These are phyloP conservation scores for Fusarium keratoplasticum DNA, from an alignment of 2,329 filamentous ascomycete genomes.

Conservation along the genomic window DNA sequence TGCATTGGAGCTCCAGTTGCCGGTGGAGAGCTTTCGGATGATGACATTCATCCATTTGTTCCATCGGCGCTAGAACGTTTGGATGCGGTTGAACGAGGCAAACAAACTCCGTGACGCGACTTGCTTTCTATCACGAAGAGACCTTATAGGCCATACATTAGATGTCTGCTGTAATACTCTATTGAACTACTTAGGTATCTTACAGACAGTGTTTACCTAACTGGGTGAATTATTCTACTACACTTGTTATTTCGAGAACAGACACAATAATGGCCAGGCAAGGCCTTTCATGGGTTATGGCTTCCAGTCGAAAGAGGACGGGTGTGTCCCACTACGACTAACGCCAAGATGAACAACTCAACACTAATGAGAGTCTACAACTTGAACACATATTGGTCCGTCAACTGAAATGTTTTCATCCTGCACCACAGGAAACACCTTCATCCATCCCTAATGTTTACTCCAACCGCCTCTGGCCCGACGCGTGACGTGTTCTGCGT, in stretches of 20 bases:
- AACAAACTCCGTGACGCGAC: background rate
- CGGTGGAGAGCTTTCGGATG: slow-evolving; percentile 3
- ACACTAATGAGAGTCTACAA: background rate
- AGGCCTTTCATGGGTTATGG: background rate
- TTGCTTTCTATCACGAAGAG: background rate
- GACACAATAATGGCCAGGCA: background rate
- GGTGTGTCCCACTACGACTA: background rate
- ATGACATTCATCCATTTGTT: background rate
- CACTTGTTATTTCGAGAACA: background rate
- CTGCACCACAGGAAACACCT: background rate
- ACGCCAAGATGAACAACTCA: background rate
- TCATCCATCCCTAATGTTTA: background rate
- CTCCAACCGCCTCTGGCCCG: background rate
- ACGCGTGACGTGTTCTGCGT: background rate
- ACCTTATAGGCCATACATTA: background rate
- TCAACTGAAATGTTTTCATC: background rate
- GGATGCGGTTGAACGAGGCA: background rate
- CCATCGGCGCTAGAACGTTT: background rate
- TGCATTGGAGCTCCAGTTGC: background rate
- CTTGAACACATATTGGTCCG: background rate
- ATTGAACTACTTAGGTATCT: background rate
- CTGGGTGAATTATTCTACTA: background rate
- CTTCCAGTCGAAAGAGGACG: background rate
- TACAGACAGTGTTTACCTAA: too few species aligned
- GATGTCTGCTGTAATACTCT: background rate